Base-by-base conservation (phyloP, 768 basidiomycete species). In the Tephrocybe sp. region DNA sequence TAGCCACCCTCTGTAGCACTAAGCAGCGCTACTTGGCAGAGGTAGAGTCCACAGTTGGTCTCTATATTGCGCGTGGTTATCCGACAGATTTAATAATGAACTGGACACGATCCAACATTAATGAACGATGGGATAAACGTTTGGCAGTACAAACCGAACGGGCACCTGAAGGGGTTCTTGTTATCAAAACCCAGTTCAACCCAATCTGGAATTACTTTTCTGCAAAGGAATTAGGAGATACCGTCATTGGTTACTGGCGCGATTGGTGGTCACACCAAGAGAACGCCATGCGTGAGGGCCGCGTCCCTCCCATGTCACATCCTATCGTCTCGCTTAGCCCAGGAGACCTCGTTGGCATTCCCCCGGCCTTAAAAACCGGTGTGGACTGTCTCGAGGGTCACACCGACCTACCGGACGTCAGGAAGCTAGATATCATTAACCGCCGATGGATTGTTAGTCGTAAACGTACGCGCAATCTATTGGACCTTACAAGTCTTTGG, bases 161-260 rank as follows among this genome's bases (percentile, higher is more conserved):
- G 18, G 48, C 41, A 32, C 50, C 40, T 37, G 58, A 61, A 34
- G 55, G 51, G 18, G 62, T 68, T 48, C 60, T 67, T 32, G 67
- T 71, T 12, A 55, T 71, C 12, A 71, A 68, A 54, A 55, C 68
- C 2, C 18, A 56, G 8, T 69, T 60, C 50, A 67, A 71, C 50
- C 53, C 62, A 9, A 64, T 59, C 32, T 71, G 68, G 69, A 65
- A 68, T 65, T 66, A 61, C 44, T 69, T 70, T 53, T 50, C 55
- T 45, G 65, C 64, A 32, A 58, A 53, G 24, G 61, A 69, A 60
- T 46, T 71, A 32, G 65, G 65, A 14, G 56, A 68, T 12, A 54
- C 52, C 0, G 52, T 71, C 10, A 45, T 59, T 41, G 63, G 58
- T 41, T 66, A 60, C 36, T 67, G 67, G 63, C 53, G 49, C 5